Evolutionary conservation across 495 filamentous ascomycete genomes (phyloP), one percentile per base, ranked within the genome.

Genomic region (Penicillium goetzii): DNA sequence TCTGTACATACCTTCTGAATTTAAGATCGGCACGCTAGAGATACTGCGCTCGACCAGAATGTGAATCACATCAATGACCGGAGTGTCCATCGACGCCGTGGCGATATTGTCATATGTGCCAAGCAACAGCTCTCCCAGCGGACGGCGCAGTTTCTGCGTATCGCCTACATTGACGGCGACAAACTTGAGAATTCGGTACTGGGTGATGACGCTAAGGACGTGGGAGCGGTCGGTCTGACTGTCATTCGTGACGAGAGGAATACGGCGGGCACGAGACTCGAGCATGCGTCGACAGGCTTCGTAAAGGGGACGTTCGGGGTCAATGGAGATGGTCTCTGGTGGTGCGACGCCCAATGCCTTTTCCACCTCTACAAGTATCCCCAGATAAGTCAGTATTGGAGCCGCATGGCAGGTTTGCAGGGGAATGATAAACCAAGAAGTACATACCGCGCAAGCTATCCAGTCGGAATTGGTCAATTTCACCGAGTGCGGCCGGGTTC

Each of bases 141-240:
- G 88, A 75, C 96, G 97, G 70, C 92, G 89, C 50, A 99, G 80
- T 78, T 92, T 86, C 75, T 93, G 88, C 10, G 93, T 97, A 74
- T 97, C 89, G 53, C 85, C 85, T 36, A 98, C 93, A 73, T 98
- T 99, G 79, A 99, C 95, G 12, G 96, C 93, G 38, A 99, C 93
- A 68, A 99, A 99, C 72, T 98, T 98, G 59, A 99, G 84, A 65
- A 99, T 98, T 53, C 95, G 89, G 74, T 98, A 99, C 75, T 99
- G 95, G 14, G 95, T 99, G 41, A 99, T 87, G 34, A 99, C 94
- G 67, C 92, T 96, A 58, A 98, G 91, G 2, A 99, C 94, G 82
- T 93, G 95, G 63, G 94, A 85, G 52, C 93, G 86, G 56, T 90
- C 87, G 9, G 95, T 98, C 77, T 99, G 96, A 73, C 96, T 93